Evolutionary conservation across 768 basidiomycete species (phyloP).

Genomic region (Phanerochaete carnosa): DNA sequence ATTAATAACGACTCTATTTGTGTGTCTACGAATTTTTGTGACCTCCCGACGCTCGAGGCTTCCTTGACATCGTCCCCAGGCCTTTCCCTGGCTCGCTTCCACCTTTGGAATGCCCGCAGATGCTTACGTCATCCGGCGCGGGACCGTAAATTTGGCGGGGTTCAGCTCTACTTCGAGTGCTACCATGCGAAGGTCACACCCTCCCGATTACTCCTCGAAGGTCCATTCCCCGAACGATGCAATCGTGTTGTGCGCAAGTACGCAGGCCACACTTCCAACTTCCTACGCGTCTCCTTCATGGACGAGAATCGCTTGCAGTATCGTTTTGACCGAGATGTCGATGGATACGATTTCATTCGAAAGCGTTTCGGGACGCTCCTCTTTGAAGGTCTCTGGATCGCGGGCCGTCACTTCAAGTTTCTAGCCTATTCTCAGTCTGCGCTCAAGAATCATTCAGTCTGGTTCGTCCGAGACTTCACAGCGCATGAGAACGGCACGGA

Average conservation of each 20-base stretch:
- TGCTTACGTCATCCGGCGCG: too few relatives aligned
- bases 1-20: too few relatives aligned
- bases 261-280: conserved; percentile 53
- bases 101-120: too few relatives aligned
- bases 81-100: too few relatives aligned
- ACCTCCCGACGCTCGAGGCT: too few relatives aligned
- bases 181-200: conserved; percentile 75
- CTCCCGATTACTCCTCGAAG: conserved; percentile 66
- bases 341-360: conserved; percentile 15
- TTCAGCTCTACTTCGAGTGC: too few relatives aligned
- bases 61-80: too few relatives aligned
- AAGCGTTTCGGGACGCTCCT: conserved; percentile 17
- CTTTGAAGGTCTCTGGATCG: conserved; percentile 15
- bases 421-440: conserved; percentile 21
- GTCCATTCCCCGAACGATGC: conserved; percentile 67
- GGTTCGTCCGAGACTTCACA: conserved; percentile 19
- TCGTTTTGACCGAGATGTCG: conserved; percentile 42
- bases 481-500: not conserved
- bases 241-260: conserved; percentile 76
- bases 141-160: too few relatives aligned
- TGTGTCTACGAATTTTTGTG: too few relatives aligned
- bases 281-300: conserved; percentile 78
- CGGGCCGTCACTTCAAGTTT: conserved; percentile 17
- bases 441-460: conserved; percentile 17
- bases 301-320: conserved; percentile 64